Base-by-base conservation (phyloP, 2,329 filamentous ascomycete genomes). In the Albifimbria verrucaria region DNA sequence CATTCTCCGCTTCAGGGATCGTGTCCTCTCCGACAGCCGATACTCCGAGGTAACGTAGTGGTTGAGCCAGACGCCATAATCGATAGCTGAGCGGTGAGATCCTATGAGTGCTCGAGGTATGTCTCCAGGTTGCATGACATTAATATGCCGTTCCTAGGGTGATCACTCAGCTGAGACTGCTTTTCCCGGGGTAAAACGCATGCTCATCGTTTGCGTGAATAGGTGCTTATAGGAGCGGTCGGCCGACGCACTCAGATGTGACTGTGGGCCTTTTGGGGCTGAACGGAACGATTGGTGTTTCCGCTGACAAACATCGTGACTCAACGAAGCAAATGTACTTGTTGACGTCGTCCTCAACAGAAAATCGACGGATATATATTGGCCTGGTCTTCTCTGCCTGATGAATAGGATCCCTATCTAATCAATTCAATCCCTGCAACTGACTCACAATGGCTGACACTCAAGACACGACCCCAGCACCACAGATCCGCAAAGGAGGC, bases 401-500 rank as follows among this genome's bases (percentile, higher is more conserved):
- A n/a, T n/a, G n/a, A n/a, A n/a, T n/a, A n/a, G n/a, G n/a, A n/a
- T n/a, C n/a, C n/a, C n/a, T n/a, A n/a, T n/a, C n/a, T n/a, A n/a
- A n/a, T n/a, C n/a, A n/a, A n/a, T n/a, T 39, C 32, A 39, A 6
- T 39, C 4, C 18, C 18, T 12, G 32, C 32, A 39, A 39, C n/a
- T n/a, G n/a, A n/a, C n/a, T n/a, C 24, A 52, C 18, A 44, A 58
- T 58, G 56, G 15, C 56, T 2, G 54, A 58, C 28, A 39, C 47
- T 4, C 44, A 51, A 24, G 45, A 25, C 23, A 18, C 44, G n/a
- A 52, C 24, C 32, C 15, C 32, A 12, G 48, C 51, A 11, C 56
- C 62, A 42, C 68, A 71, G 56, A 76, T 73, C 15, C 80, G 83
- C 65, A 72, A 80, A 21, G 81, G 79, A 64, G 83, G 79, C 65